phyloP scores from a whole-genome alignment of 192 early-diverging fungal species.

The Umbelopsis ramanniana region DNA sequence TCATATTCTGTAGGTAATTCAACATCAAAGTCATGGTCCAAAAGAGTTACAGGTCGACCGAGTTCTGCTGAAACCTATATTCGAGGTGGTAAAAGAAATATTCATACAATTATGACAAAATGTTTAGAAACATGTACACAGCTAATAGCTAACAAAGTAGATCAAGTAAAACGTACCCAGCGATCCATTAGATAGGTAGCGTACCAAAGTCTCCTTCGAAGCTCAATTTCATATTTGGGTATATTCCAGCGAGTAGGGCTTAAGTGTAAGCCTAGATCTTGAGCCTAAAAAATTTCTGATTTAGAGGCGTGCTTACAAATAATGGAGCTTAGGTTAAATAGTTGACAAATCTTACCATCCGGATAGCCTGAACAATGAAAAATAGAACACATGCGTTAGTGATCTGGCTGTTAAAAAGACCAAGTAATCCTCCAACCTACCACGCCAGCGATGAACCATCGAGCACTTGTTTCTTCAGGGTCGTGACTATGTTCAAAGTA shows the following conservation, averaged over 20 bases:
- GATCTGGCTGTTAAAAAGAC: neutral
- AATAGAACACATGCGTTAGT: slow-evolving; percentile 31
- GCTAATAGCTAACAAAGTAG: neutral
- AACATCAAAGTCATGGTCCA: slow-evolving; percentile 46
- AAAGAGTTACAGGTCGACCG: slow-evolving; percentile 46
- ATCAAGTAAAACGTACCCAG: slow-evolving; percentile 39
- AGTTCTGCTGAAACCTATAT: slow-evolving; percentile 35
- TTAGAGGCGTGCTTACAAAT: slow-evolving; percentile 66
- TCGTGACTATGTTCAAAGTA: slow-evolving; percentile 36
- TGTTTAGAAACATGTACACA: no score
- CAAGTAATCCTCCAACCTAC: neutral
- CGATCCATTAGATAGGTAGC: slow-evolving; percentile 70
- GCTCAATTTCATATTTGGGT: slow-evolving; percentile 58
- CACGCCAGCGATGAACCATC: slow-evolving; percentile 30
- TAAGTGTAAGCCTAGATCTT: slow-evolving; percentile 79
- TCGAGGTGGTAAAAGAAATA: no score
- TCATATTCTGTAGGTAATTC: slow-evolving; percentile 36
- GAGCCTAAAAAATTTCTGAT: slow-evolving; percentile 55
- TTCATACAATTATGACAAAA: no score
- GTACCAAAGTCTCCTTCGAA: slow-evolving; percentile 80
- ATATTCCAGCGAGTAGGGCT: slow-evolving; percentile 57
- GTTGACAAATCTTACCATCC: slow-evolving; percentile 48
- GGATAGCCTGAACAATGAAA: slow-evolving; percentile 67
- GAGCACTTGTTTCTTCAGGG: slow-evolving; percentile 25
- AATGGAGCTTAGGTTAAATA: slow-evolving; percentile 31